Conservation (phyloP, 805 yeast species). For the Lipomyces sp. region DNA sequence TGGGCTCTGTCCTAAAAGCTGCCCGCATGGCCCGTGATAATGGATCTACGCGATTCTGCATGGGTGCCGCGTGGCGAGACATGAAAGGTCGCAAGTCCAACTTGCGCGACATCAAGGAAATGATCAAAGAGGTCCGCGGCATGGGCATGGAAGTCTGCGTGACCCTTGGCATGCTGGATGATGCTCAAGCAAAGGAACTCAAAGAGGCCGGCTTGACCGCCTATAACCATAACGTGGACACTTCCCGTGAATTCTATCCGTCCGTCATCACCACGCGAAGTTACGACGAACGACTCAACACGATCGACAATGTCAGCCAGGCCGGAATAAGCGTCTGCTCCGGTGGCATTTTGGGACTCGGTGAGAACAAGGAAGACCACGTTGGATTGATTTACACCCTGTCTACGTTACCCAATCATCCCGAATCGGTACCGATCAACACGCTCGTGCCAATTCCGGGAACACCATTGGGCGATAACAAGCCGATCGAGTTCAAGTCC, state of each 20-base stretch:
- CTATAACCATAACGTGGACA: conserved; percentile 79
- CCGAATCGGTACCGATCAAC: conserved; percentile 82
- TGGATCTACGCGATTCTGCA: conserved; percentile 78
- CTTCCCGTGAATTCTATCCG: conserved; percentile 77
- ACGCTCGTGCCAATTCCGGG: conserved; percentile 78
- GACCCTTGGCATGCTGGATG: conserved; percentile 75
- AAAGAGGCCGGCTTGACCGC: conserved; percentile 78
- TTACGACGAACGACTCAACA: conserved; percentile 71
- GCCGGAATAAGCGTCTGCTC: conserved; percentile 74
- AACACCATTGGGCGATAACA: conserved; percentile 70
- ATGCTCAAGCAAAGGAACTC: conserved; percentile 63
- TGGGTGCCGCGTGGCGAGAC: conserved; percentile 90
- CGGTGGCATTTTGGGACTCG: conserved; percentile 80
- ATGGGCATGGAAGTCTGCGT: conserved; percentile 79
- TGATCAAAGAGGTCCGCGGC: conserved; percentile 67
- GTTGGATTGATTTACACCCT: conserved; percentile 68
- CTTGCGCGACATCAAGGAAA: conserved; percentile 61
- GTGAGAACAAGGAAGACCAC: conserved; percentile 74
- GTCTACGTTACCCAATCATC: conserved; percentile 71
- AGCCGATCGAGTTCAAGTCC: conserved; percentile 61
- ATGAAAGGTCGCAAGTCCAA: conserved; percentile 78
- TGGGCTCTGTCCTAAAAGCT: conserved; percentile 66
- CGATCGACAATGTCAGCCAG: conserved; percentile 65
- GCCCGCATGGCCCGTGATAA: conserved; percentile 69
- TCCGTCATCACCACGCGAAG: conserved; percentile 71